A percentile compares a stretch with the other conserved stretches of the same genome.
Conservation (phyloP, 352 stramenopile species). For the Saprolegnia parasitica region DNA sequence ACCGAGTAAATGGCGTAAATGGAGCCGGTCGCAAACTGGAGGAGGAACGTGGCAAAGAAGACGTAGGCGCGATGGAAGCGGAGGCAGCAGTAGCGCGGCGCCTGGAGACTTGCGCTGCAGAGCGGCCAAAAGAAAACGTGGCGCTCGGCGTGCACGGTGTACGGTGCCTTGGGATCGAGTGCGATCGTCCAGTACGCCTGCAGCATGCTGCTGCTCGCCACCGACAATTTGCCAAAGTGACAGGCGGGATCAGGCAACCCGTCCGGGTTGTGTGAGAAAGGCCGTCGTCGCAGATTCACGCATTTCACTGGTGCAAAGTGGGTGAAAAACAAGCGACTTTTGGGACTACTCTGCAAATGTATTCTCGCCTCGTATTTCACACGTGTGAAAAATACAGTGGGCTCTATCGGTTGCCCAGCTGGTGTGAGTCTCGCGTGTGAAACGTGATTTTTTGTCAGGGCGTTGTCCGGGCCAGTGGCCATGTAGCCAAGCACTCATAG, state of each 20-base stretch:
- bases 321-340: too few species aligned
- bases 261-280: too few species aligned
- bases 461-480: too few species aligned
- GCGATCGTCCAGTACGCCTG: slow-evolving; percentile 9
- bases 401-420: too few species aligned
- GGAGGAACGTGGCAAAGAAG: not conserved
- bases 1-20: slow-evolving; percentile 8
- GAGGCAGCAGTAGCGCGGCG: not conserved
- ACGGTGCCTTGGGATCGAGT: not conserved
- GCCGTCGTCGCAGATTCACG: too few species aligned
- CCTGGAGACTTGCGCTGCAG: not conserved
- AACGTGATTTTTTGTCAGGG: too few species aligned
- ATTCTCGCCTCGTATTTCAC: too few species aligned
- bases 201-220: not conserved
- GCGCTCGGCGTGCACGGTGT: not conserved
- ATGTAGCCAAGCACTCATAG: too few species aligned
- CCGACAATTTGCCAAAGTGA: not conserved
- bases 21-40: slow-evolving; percentile 24
- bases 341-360: too few species aligned
- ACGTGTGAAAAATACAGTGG: too few species aligned
- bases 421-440: too few species aligned
- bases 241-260: not conserved
- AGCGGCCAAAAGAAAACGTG: slow-evolving; percentile 11
- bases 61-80: slow-evolving; percentile 15
- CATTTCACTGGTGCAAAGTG: too few species aligned